These are phyloP conservation scores for Colletotrichum sp. DNA, from an alignment of 2,329 filamentous ascomycete genomes.

Conservation along the genomic window DNA sequence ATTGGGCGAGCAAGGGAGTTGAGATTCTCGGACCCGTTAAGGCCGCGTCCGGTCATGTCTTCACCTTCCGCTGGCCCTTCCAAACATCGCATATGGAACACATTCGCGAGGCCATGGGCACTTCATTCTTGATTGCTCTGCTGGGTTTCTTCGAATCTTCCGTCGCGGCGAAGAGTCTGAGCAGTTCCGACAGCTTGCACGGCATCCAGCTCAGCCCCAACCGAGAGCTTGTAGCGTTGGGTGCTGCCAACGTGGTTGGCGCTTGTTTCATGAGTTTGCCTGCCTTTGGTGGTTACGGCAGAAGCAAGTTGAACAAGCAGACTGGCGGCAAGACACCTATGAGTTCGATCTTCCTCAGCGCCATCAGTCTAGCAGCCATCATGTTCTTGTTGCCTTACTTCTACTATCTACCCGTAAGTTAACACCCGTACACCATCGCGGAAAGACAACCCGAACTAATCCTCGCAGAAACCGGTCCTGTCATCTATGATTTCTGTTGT, in stretches of 20 bases:
- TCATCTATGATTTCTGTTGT: conserved; percentile 95
- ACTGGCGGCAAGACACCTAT: conserved; percentile 93
- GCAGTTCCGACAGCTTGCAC: conserved; percentile 71
- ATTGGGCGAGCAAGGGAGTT: conserved; percentile 82
- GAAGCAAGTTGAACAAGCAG: conserved; percentile 92
- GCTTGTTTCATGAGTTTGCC: conserved; percentile 92
- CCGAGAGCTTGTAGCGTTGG: conserved; percentile 89
- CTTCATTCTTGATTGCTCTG: conserved; percentile 89
- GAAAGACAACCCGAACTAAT: neutral
- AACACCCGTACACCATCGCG: neutral
- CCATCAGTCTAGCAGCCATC: conserved; percentile 83
- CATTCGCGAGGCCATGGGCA: conserved; percentile 85
- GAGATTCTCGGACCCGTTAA: conserved; percentile 84
- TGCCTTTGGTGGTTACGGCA: conserved; percentile 93
- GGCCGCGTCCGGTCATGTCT: conserved; percentile 71
- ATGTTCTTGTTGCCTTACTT: conserved; percentile 88
- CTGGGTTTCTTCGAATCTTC: conserved; percentile 99
- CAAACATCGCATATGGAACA: conserved; percentile 77
- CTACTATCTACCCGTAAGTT: conserved; percentile 89
- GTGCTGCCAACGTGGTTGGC: conserved; percentile 88
- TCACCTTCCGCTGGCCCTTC: conserved; percentile 88
- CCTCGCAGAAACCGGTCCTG: conserved; percentile 81
- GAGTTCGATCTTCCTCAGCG: conserved; percentile 85
- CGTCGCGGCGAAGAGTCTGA: conserved; percentile 91
- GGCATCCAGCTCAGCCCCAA: conserved; percentile 88